Evolutionary conservation across 1,284 basidiomycete genomes (phyloP).

Genomic region (Cryptococcus sp.): DNA sequence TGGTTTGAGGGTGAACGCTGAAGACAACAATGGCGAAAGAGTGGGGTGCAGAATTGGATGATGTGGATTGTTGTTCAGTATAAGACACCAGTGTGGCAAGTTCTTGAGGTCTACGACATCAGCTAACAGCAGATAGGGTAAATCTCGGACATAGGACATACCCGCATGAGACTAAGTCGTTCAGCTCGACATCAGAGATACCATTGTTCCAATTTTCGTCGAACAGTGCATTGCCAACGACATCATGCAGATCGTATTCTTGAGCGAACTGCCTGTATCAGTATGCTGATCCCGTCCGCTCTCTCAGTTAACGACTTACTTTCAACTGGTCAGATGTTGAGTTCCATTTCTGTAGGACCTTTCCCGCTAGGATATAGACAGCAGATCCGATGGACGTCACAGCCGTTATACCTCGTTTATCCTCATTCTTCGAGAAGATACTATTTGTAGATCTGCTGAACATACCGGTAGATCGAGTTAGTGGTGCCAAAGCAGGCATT

Average conservation of each 20-base stretch:
- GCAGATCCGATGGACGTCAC: slow-evolving; percentile 16
- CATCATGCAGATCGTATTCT: slow-evolving; percentile 35
- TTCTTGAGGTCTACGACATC: slow-evolving; percentile 14
- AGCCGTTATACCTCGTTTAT: slow-evolving; percentile 27
- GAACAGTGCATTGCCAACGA: slow-evolving; percentile 23
- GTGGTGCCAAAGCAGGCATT: slow-evolving; percentile 23
- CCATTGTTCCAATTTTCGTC: slow-evolving; percentile 27
- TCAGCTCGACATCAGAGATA: slow-evolving; percentile 30
- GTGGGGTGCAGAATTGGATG: slow-evolving; percentile 12
- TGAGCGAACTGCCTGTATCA: slow-evolving; percentile 21
- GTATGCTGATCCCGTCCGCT: background rate
- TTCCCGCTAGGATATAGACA: slow-evolving; percentile 29
- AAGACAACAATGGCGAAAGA: slow-evolving; percentile 35
- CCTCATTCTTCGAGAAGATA: slow-evolving; percentile 27
- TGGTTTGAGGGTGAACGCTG: slow-evolving; percentile 16
- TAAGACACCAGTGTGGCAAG: slow-evolving; percentile 39
- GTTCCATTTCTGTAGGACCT: slow-evolving; percentile 38
- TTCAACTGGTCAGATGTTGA: slow-evolving; percentile 27
- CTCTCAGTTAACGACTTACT: slow-evolving; percentile 10
- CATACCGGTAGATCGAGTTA: slow-evolving; percentile 40
- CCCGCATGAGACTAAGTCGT: slow-evolving; percentile 31
- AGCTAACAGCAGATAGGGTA: background rate
- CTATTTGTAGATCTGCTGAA: slow-evolving; percentile 32
- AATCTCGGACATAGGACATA: slow-evolving; percentile 3
- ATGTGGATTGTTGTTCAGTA: slow-evolving; percentile 19